A percentile compares a stretch with the other conserved stretches of the same genome.
Conservation (phyloP, 139 green algal species). For the Tetradesmus lagerheimii region DNA sequence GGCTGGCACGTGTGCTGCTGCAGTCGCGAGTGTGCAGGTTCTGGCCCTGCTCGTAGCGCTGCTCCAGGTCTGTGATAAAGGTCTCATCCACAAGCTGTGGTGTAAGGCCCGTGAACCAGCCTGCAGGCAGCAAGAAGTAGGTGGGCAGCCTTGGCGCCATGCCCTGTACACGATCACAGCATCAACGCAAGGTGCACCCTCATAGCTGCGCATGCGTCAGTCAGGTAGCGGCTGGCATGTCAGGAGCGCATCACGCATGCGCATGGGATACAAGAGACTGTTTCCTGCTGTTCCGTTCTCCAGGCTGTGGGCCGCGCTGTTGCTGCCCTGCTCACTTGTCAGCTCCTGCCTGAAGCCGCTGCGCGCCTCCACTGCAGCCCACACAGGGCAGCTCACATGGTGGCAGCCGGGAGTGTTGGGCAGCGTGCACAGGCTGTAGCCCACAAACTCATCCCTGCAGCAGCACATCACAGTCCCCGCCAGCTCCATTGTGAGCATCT, state of each 20-base stretch:
- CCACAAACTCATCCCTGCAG: conserved; percentile 20
- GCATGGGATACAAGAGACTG: background rate
- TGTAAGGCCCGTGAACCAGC: conserved; percentile 27
- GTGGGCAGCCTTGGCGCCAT: too few species aligned
- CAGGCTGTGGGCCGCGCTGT: background rate
- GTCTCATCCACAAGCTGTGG: conserved; percentile 33
- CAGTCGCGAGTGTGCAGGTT: conserved; percentile 33
- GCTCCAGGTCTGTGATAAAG: conserved; percentile 41
- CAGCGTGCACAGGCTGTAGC: conserved; percentile 42
- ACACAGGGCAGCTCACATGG: conserved; percentile 35
- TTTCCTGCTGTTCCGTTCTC: background rate
- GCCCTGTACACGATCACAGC: too few species aligned
- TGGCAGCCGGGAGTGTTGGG: conserved; percentile 33
- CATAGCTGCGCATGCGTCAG: too few species aligned
- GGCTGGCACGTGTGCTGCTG: conserved; percentile 13
- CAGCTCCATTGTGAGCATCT: background rate
- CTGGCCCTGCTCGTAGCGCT: conserved; percentile 39
- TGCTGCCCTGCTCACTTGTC: conserved; percentile 1
- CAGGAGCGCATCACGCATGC: background rate
- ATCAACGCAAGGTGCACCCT: too few species aligned
- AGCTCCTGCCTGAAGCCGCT: background rate
- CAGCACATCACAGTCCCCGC: background rate
- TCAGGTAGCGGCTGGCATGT: too few species aligned
- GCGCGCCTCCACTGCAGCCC: conserved; percentile 19
- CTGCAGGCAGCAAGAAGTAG: conserved; percentile 35